Conservation (phyloP, 192 early-diverging fungal genomes). For the Dimargaris xerosporica region DNA sequence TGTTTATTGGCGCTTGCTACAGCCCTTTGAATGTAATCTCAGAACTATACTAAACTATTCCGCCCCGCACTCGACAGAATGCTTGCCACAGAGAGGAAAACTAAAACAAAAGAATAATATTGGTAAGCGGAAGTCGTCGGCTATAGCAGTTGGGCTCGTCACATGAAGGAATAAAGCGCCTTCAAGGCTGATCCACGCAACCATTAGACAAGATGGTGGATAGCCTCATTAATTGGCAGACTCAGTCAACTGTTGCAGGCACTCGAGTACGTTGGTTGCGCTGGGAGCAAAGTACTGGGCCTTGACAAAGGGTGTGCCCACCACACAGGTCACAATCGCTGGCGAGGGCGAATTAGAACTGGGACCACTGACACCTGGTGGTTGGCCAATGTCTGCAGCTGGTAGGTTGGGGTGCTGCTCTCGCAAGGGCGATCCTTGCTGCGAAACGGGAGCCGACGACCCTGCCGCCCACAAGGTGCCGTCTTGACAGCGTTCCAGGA, state of each 20-base stretch:
- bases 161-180: no score
- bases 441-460: background rate
- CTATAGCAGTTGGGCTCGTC: no score
- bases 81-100: no score
- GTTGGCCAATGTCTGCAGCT: background rate
- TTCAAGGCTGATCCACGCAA: no score
- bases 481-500: constrained; percentile 29
- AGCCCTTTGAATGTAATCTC: no score
- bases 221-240: no score
- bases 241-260: constrained; percentile 13
- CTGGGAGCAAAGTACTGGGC: constrained; percentile 36
- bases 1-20: no score
- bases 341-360: background rate
- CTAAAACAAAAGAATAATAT: no score
- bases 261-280: constrained; percentile 17
- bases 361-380: background rate
- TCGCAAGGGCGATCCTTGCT: background rate
- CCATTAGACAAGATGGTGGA: no score
- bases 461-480: background rate
- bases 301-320: constrained; percentile 35
- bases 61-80: no score
- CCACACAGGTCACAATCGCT: constrained; percentile 32
- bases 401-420: background rate
- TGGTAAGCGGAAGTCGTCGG: no score
- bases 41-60: no score